phyloP scores from a whole-genome alignment of 306 rosid species.

The Hippophae rhamnoides region DNA sequence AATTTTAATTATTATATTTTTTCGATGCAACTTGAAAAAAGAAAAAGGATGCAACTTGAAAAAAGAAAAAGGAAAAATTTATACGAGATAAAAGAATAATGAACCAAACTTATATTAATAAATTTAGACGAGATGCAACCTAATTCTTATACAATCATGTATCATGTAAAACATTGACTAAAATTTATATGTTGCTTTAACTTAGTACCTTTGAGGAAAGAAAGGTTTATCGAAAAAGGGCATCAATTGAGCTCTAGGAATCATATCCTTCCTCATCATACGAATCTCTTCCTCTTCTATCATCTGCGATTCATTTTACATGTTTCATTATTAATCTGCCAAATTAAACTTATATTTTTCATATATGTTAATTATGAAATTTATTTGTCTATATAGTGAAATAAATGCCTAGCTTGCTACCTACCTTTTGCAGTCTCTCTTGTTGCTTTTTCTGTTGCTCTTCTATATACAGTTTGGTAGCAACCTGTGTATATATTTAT shows the following conservation, averaged over 20 bases:
- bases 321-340: neutral
- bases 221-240: conserved; percentile 85
- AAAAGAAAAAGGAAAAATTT: no score
- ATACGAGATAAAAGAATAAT: no score
- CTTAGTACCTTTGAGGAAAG: conserved; percentile 62
- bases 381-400: no score
- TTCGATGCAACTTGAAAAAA: no score
- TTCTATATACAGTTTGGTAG: conserved; percentile 51
- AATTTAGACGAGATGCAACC: no score
- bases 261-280: conserved; percentile 78
- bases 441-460: conserved; percentile 62
- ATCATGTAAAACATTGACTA: no score
- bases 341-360: neutral
- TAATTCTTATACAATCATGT: no score
- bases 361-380: no score
- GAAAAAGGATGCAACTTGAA: no score
- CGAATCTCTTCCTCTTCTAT: conserved; percentile 91
- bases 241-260: conserved; percentile 95
- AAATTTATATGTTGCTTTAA: no score
- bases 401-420: neutral
- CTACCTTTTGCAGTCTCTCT: conserved; percentile 66
- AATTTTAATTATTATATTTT: no score
- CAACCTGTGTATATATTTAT: conserved; percentile 33
- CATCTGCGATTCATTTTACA: conserved; percentile 29
- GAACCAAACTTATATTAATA: no score